Evolutionary conservation across 2,329 filamentous ascomycete genomes (phyloP).

Genomic region (Xylaria sp.): DNA sequence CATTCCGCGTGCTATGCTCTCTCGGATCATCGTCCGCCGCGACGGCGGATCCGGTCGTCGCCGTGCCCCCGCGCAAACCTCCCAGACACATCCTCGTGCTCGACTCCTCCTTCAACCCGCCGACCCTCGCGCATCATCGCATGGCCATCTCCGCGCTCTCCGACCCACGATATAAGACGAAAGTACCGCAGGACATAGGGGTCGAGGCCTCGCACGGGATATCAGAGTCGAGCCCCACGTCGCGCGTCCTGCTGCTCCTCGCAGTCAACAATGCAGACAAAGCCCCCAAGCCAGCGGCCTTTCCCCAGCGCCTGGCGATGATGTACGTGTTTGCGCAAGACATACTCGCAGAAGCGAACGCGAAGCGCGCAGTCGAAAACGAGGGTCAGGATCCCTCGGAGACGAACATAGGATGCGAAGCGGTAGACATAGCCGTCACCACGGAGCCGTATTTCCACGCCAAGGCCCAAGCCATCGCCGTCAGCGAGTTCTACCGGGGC

Average conservation of each 20-base stretch:
- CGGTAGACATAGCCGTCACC: slow-evolving; percentile 75
- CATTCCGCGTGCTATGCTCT: slow-evolving; percentile 59
- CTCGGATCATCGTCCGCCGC: slow-evolving; percentile 43
- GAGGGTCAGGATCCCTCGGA: neutral
- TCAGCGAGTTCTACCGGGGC: slow-evolving; percentile 55
- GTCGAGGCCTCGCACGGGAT: neutral
- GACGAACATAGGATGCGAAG: slow-evolving; percentile 33
- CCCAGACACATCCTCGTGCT: slow-evolving; percentile 63
- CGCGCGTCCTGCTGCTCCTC: slow-evolving; percentile 67
- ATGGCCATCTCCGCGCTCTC: slow-evolving; percentile 63
- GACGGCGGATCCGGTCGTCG: slow-evolving; percentile 11
- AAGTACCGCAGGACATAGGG: neutral
- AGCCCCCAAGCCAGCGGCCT: slow-evolving; percentile 72
- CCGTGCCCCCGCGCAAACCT: slow-evolving; percentile 40
- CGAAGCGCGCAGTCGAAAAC: neutral
- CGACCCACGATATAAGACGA: slow-evolving; percentile 27
- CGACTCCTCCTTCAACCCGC: slow-evolving; percentile 76
- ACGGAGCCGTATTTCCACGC: slow-evolving; percentile 78
- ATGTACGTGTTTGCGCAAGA: slow-evolving; percentile 76
- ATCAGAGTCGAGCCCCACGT: slow-evolving; percentile 21
- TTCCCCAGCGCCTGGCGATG: slow-evolving; percentile 74
- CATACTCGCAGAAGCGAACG: slow-evolving; percentile 47
- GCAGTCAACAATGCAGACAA: slow-evolving; percentile 75
- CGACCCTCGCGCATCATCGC: slow-evolving; percentile 68
- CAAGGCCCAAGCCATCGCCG: slow-evolving; percentile 70